Base-by-base conservation (phyloP, 148 eudicot genomes). In the Amaranthus cruentus region DNA sequence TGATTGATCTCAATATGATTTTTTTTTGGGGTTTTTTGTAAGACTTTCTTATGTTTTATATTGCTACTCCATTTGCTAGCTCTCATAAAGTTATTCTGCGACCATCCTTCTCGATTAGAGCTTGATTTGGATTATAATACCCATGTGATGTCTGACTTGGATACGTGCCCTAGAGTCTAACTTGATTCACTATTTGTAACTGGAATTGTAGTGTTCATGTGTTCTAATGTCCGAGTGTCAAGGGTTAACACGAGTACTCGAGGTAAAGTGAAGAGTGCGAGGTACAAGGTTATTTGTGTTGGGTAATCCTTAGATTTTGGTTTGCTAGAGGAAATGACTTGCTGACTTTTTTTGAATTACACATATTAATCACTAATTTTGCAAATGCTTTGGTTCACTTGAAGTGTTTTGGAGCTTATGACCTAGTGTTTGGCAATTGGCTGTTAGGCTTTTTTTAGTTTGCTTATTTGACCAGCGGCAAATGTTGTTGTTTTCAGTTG, bases 301-400 rank as follows among this genome's bases (percentile, higher is more conserved):
- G 9, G 18, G 28, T 64, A 11, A 12, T 63, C 46, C 15, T 63
- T 47, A 63, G 6, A 58, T 58, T 4, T 54, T 60, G 5, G 60
- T 2, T 55, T 55, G 9, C 9, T 15, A 54, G 4, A 4, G 28
- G 47, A 15, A 69, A 38, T 58, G 21, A 0, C 48, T 69, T 72
- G 42, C n/a, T 51, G 15, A 38, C 14, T 21, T 68, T 38, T 15
- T 5, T n/a, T n/a, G 46, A 9, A 6, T 14, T 76, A 4, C 43
- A 18, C 9, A 44, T 46, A 59, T 61, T 28, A 59, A 68, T 68
- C 53, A 38, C 71, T 18, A 18, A n/a, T 47, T 46, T 11, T 28
- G 66, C 14, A n/a, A 56, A 53, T 55, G 75, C 11, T 77, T 42
- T 77, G 50, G 70, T 49, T 64, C 4, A 56, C 6, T 55, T 14